Evolutionary conservation across 208 protist species (phyloP), one percentile per base, ranked within the genome.

Genomic region (Leptomonas pyrrhocoris): DNA sequence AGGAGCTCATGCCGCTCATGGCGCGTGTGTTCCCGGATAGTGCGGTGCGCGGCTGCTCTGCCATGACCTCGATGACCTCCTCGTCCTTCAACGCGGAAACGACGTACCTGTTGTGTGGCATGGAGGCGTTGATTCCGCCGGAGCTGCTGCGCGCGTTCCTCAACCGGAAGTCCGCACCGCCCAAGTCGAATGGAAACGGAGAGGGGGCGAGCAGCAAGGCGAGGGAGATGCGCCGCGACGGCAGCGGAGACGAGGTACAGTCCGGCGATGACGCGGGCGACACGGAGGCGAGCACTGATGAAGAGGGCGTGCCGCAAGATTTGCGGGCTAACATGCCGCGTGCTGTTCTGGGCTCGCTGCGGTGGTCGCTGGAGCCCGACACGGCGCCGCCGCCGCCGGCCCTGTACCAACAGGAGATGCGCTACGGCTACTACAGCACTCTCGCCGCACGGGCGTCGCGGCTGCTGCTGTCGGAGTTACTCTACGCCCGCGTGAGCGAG

Each of bases 331-430:
- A 63, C 31, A 68, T 88, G 31, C 74, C 74, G 12, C 84, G 87
- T 9, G 86, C 77, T 27, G 48, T 93, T 16, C 79, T 95, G 15
- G 90, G 90, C n/a, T 68, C 76, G 23, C 73, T 95, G 49, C 89
- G 89, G 21, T 94, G 89, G 86, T 65, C 89, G 6, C 19, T 89
- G 30, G 80, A 88, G 51, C 78, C 80, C 16, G 77, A 83, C 30
- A 66, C 62, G 18, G 51, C 78, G 34, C 67, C 54, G 27, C 74
- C 58, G 25, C 86, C 83, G 1, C 66, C 81, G 0, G 51, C 31
- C 23, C n/a, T 74, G 9, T 30, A 46, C 62, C 19, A 11, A 28
- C n/a, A 71, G 11, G 31, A 48, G 43, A n/a, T 28, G 54, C 31
- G 42, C 45, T 46, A 60, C 49, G 62, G 31, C 21, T 53, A 85